These are phyloP conservation scores for Botrytis cinerea DNA, from an alignment of 2,329 filamentous ascomycete genomes.

Conservation along the genomic window DNA sequence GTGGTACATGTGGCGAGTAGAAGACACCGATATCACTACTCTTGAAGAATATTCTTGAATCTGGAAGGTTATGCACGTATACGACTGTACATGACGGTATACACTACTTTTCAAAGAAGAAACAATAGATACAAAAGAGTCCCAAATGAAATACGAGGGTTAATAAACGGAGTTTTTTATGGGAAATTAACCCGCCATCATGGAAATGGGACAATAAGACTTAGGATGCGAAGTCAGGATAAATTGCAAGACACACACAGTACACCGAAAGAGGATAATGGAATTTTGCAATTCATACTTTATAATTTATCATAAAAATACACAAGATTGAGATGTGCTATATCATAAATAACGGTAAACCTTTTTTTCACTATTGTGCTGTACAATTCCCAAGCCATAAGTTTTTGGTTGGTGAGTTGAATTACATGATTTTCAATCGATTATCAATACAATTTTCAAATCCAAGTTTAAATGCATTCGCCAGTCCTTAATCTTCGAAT, in stretches of 20 bases:
- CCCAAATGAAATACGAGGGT: background rate
- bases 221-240: too few relatives aligned
- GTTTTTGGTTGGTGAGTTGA: background rate
- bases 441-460: background rate
- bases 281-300: background rate
- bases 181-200: too few relatives aligned
- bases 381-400: background rate
- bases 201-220: background rate
- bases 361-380: background rate
- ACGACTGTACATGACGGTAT: background rate
- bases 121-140: background rate
- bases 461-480: background rate
- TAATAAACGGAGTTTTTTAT: background rate
- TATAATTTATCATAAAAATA: background rate
- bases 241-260: background rate
- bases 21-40: slow-evolving; percentile 72
- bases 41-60: slow-evolving; percentile 45
- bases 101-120: too few relatives aligned
- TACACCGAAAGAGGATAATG: background rate
- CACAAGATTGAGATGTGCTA: background rate
- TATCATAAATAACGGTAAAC: background rate
- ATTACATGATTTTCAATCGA: background rate
- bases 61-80: background rate
- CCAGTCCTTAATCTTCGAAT: background rate
- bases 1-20: slow-evolving; percentile 97